Evolutionary conservation across 306 rosid genomes (phyloP), one percentile per base, ranked within the genome.

Genomic region (Cyclanthera cordifolia): DNA sequence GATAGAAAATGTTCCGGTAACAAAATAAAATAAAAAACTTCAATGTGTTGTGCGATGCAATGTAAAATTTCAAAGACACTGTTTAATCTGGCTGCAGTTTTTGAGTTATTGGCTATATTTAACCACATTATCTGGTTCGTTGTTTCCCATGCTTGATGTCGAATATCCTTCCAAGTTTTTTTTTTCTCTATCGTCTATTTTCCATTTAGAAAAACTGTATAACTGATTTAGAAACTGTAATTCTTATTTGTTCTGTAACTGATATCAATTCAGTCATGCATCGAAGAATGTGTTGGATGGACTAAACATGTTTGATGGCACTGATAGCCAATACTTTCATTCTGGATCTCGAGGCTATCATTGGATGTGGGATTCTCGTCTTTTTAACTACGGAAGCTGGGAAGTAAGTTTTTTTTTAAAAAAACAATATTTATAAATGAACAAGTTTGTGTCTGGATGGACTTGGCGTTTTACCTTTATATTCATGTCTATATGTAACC

Each of bases 321-420:
- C 99, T 55, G 97, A 90, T 80, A 16, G 83, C 75, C 99, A 90
- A 64, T 94, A 94, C 74, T 94, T 94, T 82, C 94, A 94, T 85
- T 75, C 96, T 77, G 99, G 99, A 47, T 74, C 97, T 53, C 96
- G 95, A 24, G 99, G 99, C 73, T 85, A 94, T 84, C 99, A 94
- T 75, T 94, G 99, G 99, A 86, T 94, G 95, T 94, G 99, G 99
- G 99, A 94, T 71, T 94, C 99, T 83, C 99, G 99, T 70, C 94
- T 94, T 83, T 94, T 94, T 71, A 94, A 94, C 78, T 94, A 94
- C 77, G 99, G 97, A 86, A 90, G 91, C 82, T 94, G 99, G 99
- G 99, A 94, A 88, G 99, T 94, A 85, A 63, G 90, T 27, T 15
- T 2, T 25, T 55, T 7, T 30, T 6, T 56, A 5, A 6, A n/a